Conservation (phyloP, 2,329 filamentous ascomycete species). For the Diplodia corticola region DNA sequence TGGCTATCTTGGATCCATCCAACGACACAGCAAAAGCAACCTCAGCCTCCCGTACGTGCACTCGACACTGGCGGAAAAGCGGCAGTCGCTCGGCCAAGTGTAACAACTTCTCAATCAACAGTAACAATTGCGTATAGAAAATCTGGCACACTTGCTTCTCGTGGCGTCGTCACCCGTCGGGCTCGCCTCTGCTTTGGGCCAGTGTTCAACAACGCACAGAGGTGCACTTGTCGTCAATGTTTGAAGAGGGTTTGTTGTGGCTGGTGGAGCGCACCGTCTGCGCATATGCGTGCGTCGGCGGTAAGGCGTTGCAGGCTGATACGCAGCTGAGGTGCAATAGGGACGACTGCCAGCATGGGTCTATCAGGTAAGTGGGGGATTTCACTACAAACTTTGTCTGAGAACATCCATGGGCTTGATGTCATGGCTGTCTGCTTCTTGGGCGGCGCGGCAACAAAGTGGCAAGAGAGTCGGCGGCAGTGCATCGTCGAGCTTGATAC, state of each 20-base stretch:
- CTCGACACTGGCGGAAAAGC: neutral
- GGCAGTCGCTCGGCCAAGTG: neutral
- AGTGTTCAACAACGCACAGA: neutral
- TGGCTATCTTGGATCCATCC: neutral
- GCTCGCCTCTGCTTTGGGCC: neutral
- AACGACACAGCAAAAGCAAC: neutral
- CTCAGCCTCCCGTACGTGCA: too few relatives aligned
- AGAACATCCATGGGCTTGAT: neutral
- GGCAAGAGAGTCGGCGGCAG: neutral
- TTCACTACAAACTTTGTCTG: neutral
- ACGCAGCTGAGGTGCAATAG: constrained; percentile 8
- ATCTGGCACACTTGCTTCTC: neutral
- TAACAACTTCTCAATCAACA: neutral
- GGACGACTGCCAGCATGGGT: neutral
- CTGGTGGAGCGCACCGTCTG: neutral
- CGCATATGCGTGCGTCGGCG: neutral
- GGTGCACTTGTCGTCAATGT: neutral
- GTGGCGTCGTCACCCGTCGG: neutral
- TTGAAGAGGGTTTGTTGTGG: neutral
- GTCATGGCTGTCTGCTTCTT: neutral
- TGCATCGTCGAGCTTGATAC: too few relatives aligned
- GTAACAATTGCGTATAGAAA: neutral
- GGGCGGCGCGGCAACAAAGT: neutral
- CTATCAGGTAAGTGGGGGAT: neutral
- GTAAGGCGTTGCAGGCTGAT: constrained; percentile 17